These are phyloP conservation scores for Zasmidium angulare DNA, from an alignment of 2,329 filamentous ascomycete species.

Conservation along the genomic window DNA sequence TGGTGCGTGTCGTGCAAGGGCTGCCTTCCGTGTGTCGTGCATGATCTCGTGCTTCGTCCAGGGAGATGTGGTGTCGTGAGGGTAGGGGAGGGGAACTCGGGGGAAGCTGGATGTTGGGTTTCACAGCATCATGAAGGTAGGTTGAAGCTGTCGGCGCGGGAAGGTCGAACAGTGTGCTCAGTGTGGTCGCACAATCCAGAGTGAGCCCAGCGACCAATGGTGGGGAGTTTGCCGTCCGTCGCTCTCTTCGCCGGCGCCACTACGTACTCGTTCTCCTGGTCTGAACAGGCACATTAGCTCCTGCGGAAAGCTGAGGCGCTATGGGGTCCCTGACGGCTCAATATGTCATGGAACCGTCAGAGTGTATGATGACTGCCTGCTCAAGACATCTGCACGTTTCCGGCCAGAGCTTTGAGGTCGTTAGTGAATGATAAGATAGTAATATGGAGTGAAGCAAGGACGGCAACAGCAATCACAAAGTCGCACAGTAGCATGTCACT, in stretches of 20 bases:
- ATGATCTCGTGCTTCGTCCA: constrained; percentile 4
- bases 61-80: neutral
- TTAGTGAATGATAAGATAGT: constrained; percentile 9
- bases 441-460: neutral
- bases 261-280: neutral
- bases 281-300: neutral
- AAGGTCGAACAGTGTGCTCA: neutral
- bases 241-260: neutral
- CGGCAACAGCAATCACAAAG: neutral
- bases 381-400: constrained; percentile 5
- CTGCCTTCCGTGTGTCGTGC: constrained; percentile 4
- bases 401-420: neutral
- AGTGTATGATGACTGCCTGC: neutral
- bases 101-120: neutral
- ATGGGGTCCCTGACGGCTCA: neutral
- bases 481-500: too few species aligned
- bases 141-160: neutral
- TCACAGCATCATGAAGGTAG: neutral
- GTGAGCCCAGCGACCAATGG: too few species aligned
- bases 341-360: neutral
- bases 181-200: neutral
- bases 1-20: constrained; percentile 1
- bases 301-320: neutral
- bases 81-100: neutral
- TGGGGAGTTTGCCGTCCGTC: neutral